Base-by-base conservation (phyloP, 2,329 filamentous ascomycete genomes). In the Claviceps sp. region DNA sequence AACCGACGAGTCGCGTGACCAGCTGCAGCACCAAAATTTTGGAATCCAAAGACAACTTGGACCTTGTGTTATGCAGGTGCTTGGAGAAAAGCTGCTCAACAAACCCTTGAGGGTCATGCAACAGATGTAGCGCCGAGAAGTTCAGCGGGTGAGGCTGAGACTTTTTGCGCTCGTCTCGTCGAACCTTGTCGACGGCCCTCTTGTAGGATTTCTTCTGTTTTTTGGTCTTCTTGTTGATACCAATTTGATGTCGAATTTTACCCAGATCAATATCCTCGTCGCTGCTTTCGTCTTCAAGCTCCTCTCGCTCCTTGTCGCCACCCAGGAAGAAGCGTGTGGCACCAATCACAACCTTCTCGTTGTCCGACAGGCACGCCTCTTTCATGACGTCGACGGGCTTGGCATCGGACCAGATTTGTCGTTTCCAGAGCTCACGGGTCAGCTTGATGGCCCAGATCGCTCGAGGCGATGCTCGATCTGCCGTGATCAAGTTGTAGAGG, bases 331-430 rank as follows among this genome's bases (percentile, higher is more conserved):
- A 98, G 24, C 89, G 81, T 14, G 94, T 87, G 45, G 88, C 90
- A 16, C 89, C 88, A 5, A 86, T 75, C 26, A 93, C 81, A 3
- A 97, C 89, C 70, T 98, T 98, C 61, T 94, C 88, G 60, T 96
- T 95, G 50, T 95, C 85, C 3, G 88, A 82, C 52, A 98, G 71
- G 51, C 85, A 83, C 0, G 91, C 89, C 69, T 95, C 87, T 70
- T 95, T 95, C 90, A 98, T 97, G 58, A 97, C 87, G 62, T 95
- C 89, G n/a, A 97, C 93, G 0, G 91, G 84, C 66, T 90, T 93
- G 2, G 89, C 81, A 62, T 98, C 93, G 10, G 87, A 89, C 93
- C 93, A 98, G 57, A 97, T 84, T 61, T 96, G 90, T 47, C 91
- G 80, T 70, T 90, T 95, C 93, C 93, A 98, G 63, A 98, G 74